Percentiles rank a stretch among this genome's conserved stretches.
Evolutionary conservation across 768 basidiomycete genomes (phyloP).

Genomic region (Hygrocybe punicea): DNA sequence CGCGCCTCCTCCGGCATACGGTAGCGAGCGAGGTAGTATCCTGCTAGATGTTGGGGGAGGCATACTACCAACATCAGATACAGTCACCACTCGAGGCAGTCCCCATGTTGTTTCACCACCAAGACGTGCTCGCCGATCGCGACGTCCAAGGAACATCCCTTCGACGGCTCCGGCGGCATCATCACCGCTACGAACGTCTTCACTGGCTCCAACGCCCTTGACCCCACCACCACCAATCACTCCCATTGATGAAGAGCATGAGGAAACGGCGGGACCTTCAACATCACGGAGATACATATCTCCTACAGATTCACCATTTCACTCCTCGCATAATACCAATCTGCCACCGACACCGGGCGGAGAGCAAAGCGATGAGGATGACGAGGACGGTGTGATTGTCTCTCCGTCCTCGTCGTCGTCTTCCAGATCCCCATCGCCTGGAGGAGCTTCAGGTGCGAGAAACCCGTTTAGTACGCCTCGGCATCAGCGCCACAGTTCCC

Average conservation of each 20-base stretch:
- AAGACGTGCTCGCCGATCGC: slow-evolving; percentile 59
- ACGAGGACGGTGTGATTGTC: slow-evolving; percentile 22
- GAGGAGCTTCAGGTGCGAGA: slow-evolving; percentile 71
- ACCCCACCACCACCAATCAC: slow-evolving; percentile 71
- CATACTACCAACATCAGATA: slow-evolving; percentile 37
- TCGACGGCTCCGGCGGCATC: slow-evolving; percentile 48
- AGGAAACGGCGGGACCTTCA: slow-evolving; percentile 51
- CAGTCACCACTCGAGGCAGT: slow-evolving; percentile 19
- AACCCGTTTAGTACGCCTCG: slow-evolving; percentile 76
- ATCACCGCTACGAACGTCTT: slow-evolving; percentile 62
- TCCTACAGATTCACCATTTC: slow-evolving; percentile 62
- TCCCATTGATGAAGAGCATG: slow-evolving; percentile 66
- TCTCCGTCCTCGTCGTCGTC: slow-evolving; percentile 44
- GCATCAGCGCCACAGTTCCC: slow-evolving; percentile 52
- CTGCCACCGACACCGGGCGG: slow-evolving; percentile 34
- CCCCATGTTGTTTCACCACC: slow-evolving; percentile 46
- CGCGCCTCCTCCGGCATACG: slow-evolving; percentile 97
- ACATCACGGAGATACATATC: slow-evolving; percentile 52
- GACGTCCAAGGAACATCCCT: slow-evolving; percentile 46
- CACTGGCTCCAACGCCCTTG: slow-evolving; percentile 40
- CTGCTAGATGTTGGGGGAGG: slow-evolving; percentile 85
- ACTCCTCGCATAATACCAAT: slow-evolving; percentile 47
- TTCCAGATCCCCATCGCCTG: slow-evolving; percentile 60
- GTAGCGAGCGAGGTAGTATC: slow-evolving; percentile 94
- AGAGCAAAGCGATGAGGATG: slow-evolving; percentile 21